Conservation (phyloP, 495 filamentous ascomycete species). For the Pyronema omphalodes region DNA sequence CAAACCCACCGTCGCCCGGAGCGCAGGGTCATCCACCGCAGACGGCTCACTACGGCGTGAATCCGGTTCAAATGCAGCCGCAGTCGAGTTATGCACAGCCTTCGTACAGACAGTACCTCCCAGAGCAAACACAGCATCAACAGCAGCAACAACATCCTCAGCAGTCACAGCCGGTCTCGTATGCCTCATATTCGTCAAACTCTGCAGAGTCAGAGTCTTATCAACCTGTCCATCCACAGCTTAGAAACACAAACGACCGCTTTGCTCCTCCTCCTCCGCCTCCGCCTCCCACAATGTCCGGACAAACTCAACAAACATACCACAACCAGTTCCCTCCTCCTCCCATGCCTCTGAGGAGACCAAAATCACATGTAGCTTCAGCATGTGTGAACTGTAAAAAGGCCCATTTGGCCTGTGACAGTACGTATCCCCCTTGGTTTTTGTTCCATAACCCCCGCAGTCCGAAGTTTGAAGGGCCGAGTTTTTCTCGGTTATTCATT, state of each 20-base stretch:
- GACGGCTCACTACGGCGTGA: not conserved
- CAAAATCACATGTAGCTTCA: constrained; percentile 90
- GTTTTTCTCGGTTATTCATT: not conserved
- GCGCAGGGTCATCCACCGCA: constrained; percentile 21
- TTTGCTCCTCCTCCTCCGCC: constrained; percentile 21
- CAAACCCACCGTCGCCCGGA: constrained; percentile 41
- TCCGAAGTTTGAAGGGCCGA: not conserved
- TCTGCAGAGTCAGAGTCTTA: constrained; percentile 7
- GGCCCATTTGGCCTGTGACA: constrained; percentile 72
- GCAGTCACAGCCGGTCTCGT: constrained; percentile 1
- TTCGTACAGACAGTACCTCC: not conserved
- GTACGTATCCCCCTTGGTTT: constrained; percentile 29
- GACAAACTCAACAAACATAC: constrained; percentile 16
- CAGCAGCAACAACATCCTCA: constrained; percentile 20
- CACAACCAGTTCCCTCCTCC: constrained; percentile 23
- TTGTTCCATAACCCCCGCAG: not conserved
- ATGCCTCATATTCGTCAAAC: constrained; percentile 11
- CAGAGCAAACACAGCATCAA: constrained; percentile 11
- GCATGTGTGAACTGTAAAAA: constrained; percentile 96
- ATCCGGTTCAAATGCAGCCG: constrained; percentile 8
- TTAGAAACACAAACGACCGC: constrained; percentile 14
- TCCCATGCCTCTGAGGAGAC: constrained; percentile 55
- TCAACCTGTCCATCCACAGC: constrained; percentile 21
- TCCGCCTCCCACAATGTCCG: constrained; percentile 21
- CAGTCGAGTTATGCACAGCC: not conserved